Conservation (phyloP, 129 eudicot genomes). For the sunflower (Helianthus annuus) region HanXRQr2.0-SUNRISE NC_035442.2:2185057-2185556, state of each 20-base stretch:
- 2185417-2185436: neutral
- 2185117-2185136: too few relatives aligned
- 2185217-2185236: conserved; percentile 7
- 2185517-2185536: conserved; percentile 27
- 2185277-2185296: conserved; percentile 39
- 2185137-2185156: neutral
- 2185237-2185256: conserved; percentile 16
- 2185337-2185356: neutral
- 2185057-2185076: too few relatives aligned
- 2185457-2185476: too few relatives aligned
- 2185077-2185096: too few relatives aligned
- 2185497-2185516: conserved; percentile 4
- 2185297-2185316: conserved; percentile 42
- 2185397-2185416: conserved; percentile 11
- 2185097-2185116: too few relatives aligned
- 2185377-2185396: conserved; percentile 3
- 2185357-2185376: too few relatives aligned
- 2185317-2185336: conserved; percentile 1
- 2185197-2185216: neutral
- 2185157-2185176: neutral
- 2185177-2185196: neutral
- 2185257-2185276: conserved; percentile 19
- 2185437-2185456: neutral
- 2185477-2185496: neutral
- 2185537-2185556: conserved; percentile 18